These are phyloP conservation scores for Suillus occidentalis DNA, from an alignment of 768 basidiomycete species.

Conservation along the genomic window DNA sequence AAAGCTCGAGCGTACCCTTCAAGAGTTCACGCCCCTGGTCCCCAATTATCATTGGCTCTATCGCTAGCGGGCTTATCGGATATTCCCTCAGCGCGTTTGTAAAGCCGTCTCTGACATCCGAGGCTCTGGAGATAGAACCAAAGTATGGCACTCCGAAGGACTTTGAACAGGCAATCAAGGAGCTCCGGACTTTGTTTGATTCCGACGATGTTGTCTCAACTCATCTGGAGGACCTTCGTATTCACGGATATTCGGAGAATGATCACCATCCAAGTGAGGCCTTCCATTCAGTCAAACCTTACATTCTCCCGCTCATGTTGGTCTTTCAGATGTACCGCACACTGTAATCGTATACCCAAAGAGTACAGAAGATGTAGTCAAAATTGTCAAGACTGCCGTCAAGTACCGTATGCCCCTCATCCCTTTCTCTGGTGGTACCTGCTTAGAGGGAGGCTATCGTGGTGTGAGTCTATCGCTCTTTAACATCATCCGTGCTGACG, in stretches of 20 bases:
- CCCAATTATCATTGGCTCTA: conserved; percentile 2
- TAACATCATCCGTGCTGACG: neutral
- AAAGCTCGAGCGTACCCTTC: neutral
- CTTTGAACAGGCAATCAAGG: conserved; percentile 51
- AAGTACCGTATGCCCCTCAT: conserved; percentile 77
- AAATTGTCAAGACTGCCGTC: conserved; percentile 71
- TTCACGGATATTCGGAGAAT: conserved; percentile 56
- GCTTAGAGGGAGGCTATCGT: conserved; percentile 74
- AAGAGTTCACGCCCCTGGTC: neutral
- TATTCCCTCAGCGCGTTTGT: conserved; percentile 22
- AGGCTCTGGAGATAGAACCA: conserved; percentile 17
- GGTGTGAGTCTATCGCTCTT: conserved; percentile 44
- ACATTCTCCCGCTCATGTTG: conserved; percentile 4
- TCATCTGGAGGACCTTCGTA: conserved; percentile 48
- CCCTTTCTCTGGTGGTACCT: conserved; percentile 81
- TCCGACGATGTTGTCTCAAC: conserved; percentile 44
- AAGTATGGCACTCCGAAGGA: conserved; percentile 54
- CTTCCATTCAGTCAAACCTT: neutral
- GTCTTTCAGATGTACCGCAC: conserved; percentile 41
- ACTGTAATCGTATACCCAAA: conserved; percentile 65
- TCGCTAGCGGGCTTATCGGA: conserved; percentile 17
- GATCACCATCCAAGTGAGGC: conserved; percentile 51
- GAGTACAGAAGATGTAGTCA: conserved; percentile 79
- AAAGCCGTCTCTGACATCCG: conserved; percentile 8
- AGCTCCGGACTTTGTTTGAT: conserved; percentile 42